phyloP scores from a whole-genome alignment of 371 early-diverging fungal species.

The Rhizopus microsporus region DNA sequence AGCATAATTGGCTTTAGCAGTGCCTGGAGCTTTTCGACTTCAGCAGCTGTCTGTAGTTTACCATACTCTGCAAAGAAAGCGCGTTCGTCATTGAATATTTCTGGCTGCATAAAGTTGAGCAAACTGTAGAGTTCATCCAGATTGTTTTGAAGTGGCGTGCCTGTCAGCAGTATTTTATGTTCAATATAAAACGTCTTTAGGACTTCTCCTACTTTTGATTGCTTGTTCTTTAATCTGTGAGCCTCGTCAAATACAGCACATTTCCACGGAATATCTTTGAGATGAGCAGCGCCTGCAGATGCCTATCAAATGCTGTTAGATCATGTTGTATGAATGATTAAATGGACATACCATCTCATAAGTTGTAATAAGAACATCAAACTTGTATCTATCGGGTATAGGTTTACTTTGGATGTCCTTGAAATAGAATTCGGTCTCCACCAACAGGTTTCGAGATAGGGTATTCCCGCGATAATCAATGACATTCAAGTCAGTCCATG shows the following conservation, averaged over 20 bases:
- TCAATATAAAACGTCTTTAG: slow-evolving; percentile 41
- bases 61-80: slow-evolving; percentile 78
- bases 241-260: slow-evolving; percentile 94
- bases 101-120: slow-evolving; percentile 88
- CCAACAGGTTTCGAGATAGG: slow-evolving; percentile 58
- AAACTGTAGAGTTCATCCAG: slow-evolving; percentile 89
- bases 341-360: slow-evolving; percentile 75
- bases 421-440: slow-evolving; percentile 75
- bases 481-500: slow-evolving; percentile 79
- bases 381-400: slow-evolving; percentile 64
- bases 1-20: slow-evolving; percentile 74
- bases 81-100: slow-evolving; percentile 67
- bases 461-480: slow-evolving; percentile 72
- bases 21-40: slow-evolving; percentile 69
- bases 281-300: slow-evolving; percentile 63
- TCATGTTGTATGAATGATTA: not conserved
- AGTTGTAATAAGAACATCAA: slow-evolving; percentile 86
- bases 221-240: slow-evolving; percentile 89
- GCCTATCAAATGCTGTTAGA: slow-evolving; percentile 30
- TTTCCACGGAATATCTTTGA: slow-evolving; percentile 79
- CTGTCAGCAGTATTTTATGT: slow-evolving; percentile 51
- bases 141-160: slow-evolving; percentile 95
- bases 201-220: slow-evolving; percentile 45
- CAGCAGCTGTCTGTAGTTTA: slow-evolving; percentile 67
- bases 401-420: slow-evolving; percentile 53